Conservation (phyloP, 306 rosid genomes). For the Citrullus amarus region DNA sequence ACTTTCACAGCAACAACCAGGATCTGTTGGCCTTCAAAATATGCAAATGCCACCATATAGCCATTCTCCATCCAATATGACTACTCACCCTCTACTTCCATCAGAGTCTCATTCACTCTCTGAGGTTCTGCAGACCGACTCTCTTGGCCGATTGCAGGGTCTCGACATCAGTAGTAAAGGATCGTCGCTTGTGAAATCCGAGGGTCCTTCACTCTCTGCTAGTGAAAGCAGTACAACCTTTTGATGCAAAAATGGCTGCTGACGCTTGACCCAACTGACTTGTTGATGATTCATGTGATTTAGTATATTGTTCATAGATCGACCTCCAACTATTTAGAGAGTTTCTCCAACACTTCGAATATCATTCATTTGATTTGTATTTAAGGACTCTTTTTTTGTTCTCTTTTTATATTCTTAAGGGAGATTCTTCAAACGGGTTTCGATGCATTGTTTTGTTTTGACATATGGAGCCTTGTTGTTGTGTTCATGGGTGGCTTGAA, state of each 20-base stretch:
- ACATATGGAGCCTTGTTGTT: background rate
- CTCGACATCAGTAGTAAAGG: slow-evolving; percentile 77
- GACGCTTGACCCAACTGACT: slow-evolving; percentile 63
- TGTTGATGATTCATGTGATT: slow-evolving; percentile 15
- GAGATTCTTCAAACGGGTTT: background rate
- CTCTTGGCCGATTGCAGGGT: slow-evolving; percentile 79
- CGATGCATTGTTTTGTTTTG: background rate
- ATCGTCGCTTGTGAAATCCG: slow-evolving; percentile 53
- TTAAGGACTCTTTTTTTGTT: background rate
- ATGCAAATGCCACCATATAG: slow-evolving; percentile 47
- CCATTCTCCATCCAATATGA: slow-evolving; percentile 37
- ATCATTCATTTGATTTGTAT: slow-evolving; percentile 9
- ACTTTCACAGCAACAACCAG: slow-evolving; percentile 35
- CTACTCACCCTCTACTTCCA: slow-evolving; percentile 47
- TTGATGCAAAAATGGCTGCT: slow-evolving; percentile 30
- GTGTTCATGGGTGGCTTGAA: slow-evolving; percentile 2
- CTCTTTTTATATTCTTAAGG: background rate
- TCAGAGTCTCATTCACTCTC: slow-evolving; percentile 49
- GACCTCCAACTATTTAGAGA: slow-evolving; percentile 45
- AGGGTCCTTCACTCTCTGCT: slow-evolving; percentile 77
- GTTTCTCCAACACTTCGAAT: slow-evolving; percentile 20
- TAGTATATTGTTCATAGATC: slow-evolving; percentile 47
- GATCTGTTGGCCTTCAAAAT: slow-evolving; percentile 45
- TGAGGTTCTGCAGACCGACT: slow-evolving; percentile 68
- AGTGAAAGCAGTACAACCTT: slow-evolving; percentile 84